Base-by-base conservation (phyloP, 1,139 yeast genomes). In the Candida sp. region DNA sequence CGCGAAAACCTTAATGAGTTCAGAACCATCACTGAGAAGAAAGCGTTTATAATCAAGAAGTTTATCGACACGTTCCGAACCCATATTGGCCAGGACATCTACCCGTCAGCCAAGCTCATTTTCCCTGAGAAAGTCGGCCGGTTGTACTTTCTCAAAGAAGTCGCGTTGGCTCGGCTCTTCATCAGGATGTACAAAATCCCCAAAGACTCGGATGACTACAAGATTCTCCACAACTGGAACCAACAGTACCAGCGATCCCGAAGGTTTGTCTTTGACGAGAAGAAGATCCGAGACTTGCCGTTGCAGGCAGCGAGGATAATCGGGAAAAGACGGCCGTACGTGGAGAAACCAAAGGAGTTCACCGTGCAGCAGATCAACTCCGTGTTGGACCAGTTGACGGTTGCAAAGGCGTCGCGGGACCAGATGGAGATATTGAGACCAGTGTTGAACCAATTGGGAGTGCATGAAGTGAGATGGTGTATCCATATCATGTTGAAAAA, bases 391-490 rank as follows among this genome's bases (percentile, higher is more conserved):
- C 52, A 62, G 17, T 57, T 77, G 44, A 58, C 67, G 5, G 64
- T 68, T n/a, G 72, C 87, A 8, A 69, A 78, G 4, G 65, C 66
- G 43, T 54, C 69, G 1, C 67, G 65, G n/a, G 72, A 70, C 17
- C 78, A 75, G 53, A 67, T 76, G 1, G 67, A 60, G 5, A 60
- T 85, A 0, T 65, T 91, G 41, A 68, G 67, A 33, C 76, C 79
- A n/a, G 69, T 88, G 28, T 65, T 87, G 44, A 77, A 78, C n/a
- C 66, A 70, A 12, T 77, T 90, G 80, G 74, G 83, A 34, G 80
- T 86, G 23, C 73, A 80, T 6, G 97, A 92, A 63, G 67, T 91
- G 47, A 75, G 85, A 44, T 91, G 90, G 83, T 71, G 90, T 33
- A 75, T 89, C 51, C 84, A 87, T 51, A 86, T 89, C 9, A 68